phyloP scores from a whole-genome alignment of 352 stramenopile genomes.

The Globisporangium cylindrosporum region DNA sequence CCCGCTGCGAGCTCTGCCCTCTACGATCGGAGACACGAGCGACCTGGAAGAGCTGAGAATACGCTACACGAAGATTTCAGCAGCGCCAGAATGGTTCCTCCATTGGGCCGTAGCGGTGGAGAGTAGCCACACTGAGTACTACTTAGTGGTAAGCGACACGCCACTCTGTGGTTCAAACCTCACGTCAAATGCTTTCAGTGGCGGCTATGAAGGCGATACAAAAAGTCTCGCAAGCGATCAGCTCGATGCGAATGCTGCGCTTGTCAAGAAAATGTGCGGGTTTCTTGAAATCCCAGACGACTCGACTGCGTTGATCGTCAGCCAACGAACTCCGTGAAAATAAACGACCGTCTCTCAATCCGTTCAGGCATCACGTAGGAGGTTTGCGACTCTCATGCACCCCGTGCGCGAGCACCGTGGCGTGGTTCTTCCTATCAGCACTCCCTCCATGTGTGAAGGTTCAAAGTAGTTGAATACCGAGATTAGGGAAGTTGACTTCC shows the following conservation, averaged over 20 bases:
- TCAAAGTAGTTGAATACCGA: too few relatives aligned
- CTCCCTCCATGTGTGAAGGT: too few relatives aligned
- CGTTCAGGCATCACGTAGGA: too few relatives aligned
- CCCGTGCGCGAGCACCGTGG: too few relatives aligned
- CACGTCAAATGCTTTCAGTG: background rate
- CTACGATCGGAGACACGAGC: conserved; percentile 21
- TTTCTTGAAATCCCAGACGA: background rate
- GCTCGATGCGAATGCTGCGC: background rate
- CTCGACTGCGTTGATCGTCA: background rate
- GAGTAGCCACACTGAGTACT: background rate
- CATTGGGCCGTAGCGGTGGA: background rate
- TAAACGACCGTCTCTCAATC: too few relatives aligned
- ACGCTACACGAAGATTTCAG: background rate
- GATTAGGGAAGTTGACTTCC: too few relatives aligned
- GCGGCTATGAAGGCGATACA: too few relatives aligned
- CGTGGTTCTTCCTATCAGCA: too few relatives aligned
- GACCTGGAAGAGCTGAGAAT: background rate
- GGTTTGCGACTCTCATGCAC: too few relatives aligned
- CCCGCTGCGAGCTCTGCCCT: conserved; percentile 32
- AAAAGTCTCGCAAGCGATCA: background rate
- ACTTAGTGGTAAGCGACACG: background rate
- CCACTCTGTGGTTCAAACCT: background rate
- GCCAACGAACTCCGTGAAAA: background rate
- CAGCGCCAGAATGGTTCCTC: background rate
- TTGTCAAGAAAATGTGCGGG: background rate